phyloP scores from a whole-genome alignment of 1,139 yeast genomes.

The Scheffersomyces stambukii region DNA sequence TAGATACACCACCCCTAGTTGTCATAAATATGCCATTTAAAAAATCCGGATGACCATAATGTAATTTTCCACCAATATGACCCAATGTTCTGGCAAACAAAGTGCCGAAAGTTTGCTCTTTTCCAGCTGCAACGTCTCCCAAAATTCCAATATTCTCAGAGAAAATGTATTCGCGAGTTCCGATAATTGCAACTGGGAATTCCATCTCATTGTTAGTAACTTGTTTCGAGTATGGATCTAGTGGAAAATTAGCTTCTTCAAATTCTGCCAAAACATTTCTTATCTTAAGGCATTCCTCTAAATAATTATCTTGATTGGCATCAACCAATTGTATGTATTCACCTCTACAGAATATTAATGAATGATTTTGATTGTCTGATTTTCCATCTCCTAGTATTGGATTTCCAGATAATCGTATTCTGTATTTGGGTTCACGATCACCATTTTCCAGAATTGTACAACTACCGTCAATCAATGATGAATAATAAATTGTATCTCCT shows the following conservation, averaged over 20 bases:
- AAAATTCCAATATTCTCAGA: slow-evolving; percentile 52
- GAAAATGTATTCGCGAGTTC: slow-evolving; percentile 52
- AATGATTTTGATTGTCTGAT: slow-evolving; percentile 53
- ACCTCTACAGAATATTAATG: slow-evolving; percentile 48
- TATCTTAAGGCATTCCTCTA: slow-evolving; percentile 54
- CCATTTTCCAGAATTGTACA: slow-evolving; percentile 36
- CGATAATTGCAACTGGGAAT: slow-evolving; percentile 51
- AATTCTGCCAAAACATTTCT: slow-evolving; percentile 48
- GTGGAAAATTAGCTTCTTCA: slow-evolving; percentile 36
- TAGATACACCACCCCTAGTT: slow-evolving; percentile 54
- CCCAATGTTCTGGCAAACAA: slow-evolving; percentile 53
- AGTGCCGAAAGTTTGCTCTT: slow-evolving; percentile 56
- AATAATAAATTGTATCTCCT: slow-evolving; percentile 24
- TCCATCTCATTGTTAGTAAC: slow-evolving; percentile 18
- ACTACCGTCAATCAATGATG: slow-evolving; percentile 41
- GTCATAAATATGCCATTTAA: slow-evolving; percentile 48
- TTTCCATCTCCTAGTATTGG: slow-evolving; percentile 58
- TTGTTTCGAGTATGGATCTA: slow-evolving; percentile 30
- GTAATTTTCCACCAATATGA: slow-evolving; percentile 52
- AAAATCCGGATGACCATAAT: slow-evolving; percentile 57
- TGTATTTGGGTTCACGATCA: slow-evolving; percentile 37
- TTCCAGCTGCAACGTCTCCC: slow-evolving; percentile 57
- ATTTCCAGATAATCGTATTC: slow-evolving; percentile 47
- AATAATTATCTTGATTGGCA: slow-evolving; percentile 54
- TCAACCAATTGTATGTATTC: slow-evolving; percentile 53